phyloP scores from a whole-genome alignment of 768 basidiomycete genomes.

The Megacollybia marginata region DNA sequence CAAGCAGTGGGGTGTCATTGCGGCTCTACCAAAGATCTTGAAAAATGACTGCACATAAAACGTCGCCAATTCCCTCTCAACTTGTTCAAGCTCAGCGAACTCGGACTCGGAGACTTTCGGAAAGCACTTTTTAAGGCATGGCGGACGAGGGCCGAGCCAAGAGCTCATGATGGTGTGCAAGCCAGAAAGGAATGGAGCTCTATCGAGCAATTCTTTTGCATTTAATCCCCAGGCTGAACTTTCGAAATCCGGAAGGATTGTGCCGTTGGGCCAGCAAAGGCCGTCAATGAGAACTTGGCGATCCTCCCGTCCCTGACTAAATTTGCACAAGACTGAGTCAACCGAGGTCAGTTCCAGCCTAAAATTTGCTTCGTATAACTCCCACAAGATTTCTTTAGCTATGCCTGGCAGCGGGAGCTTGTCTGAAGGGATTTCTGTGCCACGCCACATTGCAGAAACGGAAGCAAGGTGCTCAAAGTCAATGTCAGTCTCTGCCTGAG shows the following conservation, averaged over 20 bases:
- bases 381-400: background rate
- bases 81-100: background rate
- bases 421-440: too few species aligned
- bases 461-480: too few species aligned
- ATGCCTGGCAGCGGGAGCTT: background rate
- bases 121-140: background rate
- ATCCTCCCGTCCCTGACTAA: background rate
- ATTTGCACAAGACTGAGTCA: background rate
- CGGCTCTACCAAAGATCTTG: too few species aligned
- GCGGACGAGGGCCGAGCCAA: background rate
- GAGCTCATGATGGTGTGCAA: too few species aligned
- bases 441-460: too few species aligned
- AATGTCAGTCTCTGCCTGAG: too few species aligned
- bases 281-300: background rate
- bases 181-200: background rate
- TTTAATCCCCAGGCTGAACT: background rate
- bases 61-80: background rate
- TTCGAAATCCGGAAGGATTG: background rate
- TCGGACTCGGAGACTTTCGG: too few species aligned
- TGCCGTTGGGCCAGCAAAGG: background rate
- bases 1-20: too few species aligned
- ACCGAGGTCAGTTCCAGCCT: background rate
- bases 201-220: background rate
- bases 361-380: background rate
- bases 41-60: too few species aligned